These are phyloP conservation scores for Aureobasidium sp. DNA, from an alignment of 2,329 filamentous ascomycete genomes.

Conservation along the genomic window DNA sequence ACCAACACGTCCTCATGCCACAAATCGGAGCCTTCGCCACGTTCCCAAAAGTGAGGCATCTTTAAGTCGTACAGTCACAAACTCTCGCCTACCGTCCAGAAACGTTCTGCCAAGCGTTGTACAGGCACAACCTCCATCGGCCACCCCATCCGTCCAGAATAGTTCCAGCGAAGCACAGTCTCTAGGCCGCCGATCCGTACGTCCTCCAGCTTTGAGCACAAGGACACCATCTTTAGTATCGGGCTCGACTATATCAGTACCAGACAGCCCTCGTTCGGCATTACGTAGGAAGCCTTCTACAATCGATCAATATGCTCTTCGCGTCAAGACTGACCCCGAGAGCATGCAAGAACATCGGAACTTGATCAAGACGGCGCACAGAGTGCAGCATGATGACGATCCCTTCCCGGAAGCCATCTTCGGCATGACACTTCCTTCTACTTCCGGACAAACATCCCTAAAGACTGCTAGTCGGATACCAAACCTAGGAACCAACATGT, in stretches of 20 bases:
- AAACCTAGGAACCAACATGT: background rate
- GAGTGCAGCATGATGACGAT: constrained; percentile 1
- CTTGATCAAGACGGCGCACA: background rate
- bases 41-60: background rate
- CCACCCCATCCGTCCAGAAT: background rate
- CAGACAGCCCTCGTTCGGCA: constrained; percentile 37
- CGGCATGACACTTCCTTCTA: constrained; percentile 10
- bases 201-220: constrained; percentile 19
- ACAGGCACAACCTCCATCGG: constrained; percentile 3
- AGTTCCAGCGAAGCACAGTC: background rate
- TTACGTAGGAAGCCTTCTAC: constrained; percentile 37
- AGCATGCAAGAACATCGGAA: constrained; percentile 17
- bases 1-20: background rate
- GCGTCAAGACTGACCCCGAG: constrained; percentile 5
- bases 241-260: constrained; percentile 38
- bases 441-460: background rate
- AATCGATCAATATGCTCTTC: constrained; percentile 29
- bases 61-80: background rate
- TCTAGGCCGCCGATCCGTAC: background rate
- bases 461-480: background rate
- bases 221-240: constrained; percentile 41
- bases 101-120: constrained; percentile 7
- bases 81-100: background rate
- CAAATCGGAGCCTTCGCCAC: background rate
- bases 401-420: constrained; percentile 10